Base-by-base conservation (phyloP, 306 rosid species). In the Datisca glomerata region DNA sequence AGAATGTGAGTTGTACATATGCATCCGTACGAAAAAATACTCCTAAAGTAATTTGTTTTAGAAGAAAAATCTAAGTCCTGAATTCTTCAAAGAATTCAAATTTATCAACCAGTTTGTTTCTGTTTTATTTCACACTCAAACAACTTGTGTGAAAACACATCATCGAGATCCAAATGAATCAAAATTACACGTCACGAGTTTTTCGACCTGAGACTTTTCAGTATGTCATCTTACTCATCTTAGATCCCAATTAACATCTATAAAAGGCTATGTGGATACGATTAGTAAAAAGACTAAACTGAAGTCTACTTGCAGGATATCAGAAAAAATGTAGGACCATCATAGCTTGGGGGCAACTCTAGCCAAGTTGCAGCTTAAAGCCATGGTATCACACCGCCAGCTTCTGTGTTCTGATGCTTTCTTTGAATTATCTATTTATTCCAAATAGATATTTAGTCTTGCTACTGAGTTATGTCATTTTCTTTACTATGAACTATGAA, bases 361-460 rank as follows among this genome's bases (percentile, higher is more conserved):
- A 44, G 58, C 59, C 81, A 71, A 74, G 58, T 85, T 74, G 93
- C 60, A 63, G 55, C 59, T 31, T 56, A 64, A 72, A 69, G 80
- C 71, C 59, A 57, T 21, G 51, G 68, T 53, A 73, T 76, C 94
- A 42, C 69, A 41, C 61, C 67, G 57, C 63, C 66, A 49, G 12
- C 81, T 69, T 60, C 51, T 53, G 14, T 47, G 48, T 50, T 60
- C 28, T 23, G 61, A 69, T 60, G 36, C 80, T 43, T 57, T 47
- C 38, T 56, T 43, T 32, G 16, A 15, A 45, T 43, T 56, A 13
- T 8, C 21, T 7, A 67, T 68, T 44, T 69, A 41, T 38, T 60
- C 71, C 43, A 34, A 23, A 35, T 24, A 47, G 62, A 64, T 56
- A 61, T 47, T 54, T 36, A 33, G 59, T 12, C 45, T 56, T 41